Evolutionary conservation across 2,329 filamentous ascomycete genomes (phyloP).

Genomic region (Cytospora piceicola): DNA sequence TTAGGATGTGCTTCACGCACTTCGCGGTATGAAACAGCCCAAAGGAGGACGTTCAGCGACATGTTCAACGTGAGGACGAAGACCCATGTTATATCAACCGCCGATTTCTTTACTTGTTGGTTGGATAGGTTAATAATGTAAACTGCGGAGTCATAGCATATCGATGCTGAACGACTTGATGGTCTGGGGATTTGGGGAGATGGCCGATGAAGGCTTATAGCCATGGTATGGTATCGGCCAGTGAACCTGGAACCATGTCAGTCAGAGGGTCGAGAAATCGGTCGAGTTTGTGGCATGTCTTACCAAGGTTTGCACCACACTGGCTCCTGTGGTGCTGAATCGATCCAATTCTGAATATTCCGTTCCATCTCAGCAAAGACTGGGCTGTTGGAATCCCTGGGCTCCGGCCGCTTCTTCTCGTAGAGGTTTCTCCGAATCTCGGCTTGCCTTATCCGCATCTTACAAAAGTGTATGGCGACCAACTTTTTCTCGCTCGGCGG

Average conservation of each 20-base stretch:
- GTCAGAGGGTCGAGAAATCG: conserved; percentile 11
- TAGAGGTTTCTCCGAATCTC: conserved; percentile 88
- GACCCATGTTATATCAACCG: conserved; percentile 90
- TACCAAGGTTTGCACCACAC: conserved; percentile 80
- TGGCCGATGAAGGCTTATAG: conserved; percentile 85
- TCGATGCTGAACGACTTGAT: conserved; percentile 74
- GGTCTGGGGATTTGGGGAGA: conserved; percentile 91
- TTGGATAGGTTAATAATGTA: conserved; percentile 82
- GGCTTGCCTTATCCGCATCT: conserved; percentile 84
- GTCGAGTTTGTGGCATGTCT: conserved; percentile 37
- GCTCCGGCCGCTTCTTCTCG: conserved; percentile 77
- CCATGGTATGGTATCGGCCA: conserved; percentile 80
- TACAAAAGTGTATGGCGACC: conserved; percentile 90
- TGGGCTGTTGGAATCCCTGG: conserved; percentile 77
- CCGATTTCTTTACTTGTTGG: conserved; percentile 75
- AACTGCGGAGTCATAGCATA: conserved; percentile 81
- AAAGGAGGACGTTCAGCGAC: conserved; percentile 87
- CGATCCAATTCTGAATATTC: conserved; percentile 80
- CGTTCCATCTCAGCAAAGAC: conserved; percentile 84
- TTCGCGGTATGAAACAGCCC: conserved; percentile 86
- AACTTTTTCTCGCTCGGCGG: conserved; percentile 81
- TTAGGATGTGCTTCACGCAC: conserved; percentile 73
- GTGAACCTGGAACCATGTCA: conserved; percentile 56
- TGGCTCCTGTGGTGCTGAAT: conserved; percentile 71
- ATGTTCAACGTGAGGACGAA: conserved; percentile 90